Base-by-base conservation (phyloP, 352 stramenopile genomes). In the Globisporangium solare region DNA sequence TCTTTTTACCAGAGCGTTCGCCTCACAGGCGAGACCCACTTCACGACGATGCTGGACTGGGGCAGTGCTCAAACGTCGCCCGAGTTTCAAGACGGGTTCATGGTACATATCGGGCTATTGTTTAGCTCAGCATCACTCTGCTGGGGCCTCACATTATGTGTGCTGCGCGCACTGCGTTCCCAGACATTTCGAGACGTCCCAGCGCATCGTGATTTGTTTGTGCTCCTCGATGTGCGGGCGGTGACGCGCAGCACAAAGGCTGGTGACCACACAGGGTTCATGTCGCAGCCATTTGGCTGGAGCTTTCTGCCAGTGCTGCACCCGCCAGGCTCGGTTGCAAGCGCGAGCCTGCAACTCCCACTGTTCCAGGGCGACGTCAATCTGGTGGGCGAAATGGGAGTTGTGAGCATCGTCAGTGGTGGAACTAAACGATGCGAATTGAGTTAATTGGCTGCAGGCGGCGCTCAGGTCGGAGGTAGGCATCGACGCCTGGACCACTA, bases 31-130 rank as follows among this genome's bases (percentile, higher is more conserved):
- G 73, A 74, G 3, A 62, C 85, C 6, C 63, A 84, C 45, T 86
- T 92, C 43, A 89, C 74, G 32, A 77, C 78, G 3, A 76, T 71
- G 17, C 75, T 67, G 18, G 70, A 88, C 58, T 90, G 79, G 83
- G 71, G 62, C 1, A 90, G 78, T 50, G 60, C 72, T 0, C 70
- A 84, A 15, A 68, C 64, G 0, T 85, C 68, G 2, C 74, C 74
- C 1, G 74, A 86, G 45, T 90, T 89, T 48, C 51, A 42, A 20
- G 79, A 89, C 32, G 83, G 79, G 20, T 89, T 72, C 27, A 55
- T 77, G 53, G 83, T 88, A 47, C 32, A 60, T 49, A 11, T 40
- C 46, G 57, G 5, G 27, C 27, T 35, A 35, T 35, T 6, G 1
- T 10, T 10, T 10, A 10, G 10, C 7, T 35, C 27, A 35, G 27